Evolutionary conservation across 371 early-diverging fungal species (phyloP).

Genomic region (Mucor plumbeus): DNA sequence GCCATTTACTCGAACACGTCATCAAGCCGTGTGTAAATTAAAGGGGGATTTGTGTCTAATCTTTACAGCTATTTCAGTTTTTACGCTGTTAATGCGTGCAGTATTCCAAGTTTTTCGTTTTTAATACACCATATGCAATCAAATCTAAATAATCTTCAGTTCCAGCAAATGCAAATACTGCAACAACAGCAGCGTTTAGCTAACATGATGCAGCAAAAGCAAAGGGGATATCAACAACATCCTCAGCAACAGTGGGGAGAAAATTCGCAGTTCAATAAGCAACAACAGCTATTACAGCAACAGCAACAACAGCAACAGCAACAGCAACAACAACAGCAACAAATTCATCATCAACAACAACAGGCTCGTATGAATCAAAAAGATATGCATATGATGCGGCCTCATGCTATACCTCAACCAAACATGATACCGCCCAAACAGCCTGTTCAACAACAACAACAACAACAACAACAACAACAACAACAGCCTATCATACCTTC

Average conservation of each 20-base stretch:
- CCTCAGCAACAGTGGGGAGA: constrained; percentile 9
- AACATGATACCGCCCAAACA: constrained; percentile 30
- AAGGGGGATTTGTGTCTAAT: not conserved
- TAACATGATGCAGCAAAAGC: constrained; percentile 23
- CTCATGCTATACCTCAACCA: constrained; percentile 8
- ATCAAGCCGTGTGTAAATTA: not conserved
- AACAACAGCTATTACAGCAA: constrained; percentile 2
- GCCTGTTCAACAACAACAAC: constrained; percentile 22
- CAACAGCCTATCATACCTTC: constrained; percentile 36
- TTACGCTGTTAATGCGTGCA: not conserved
- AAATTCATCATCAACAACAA: not conserved
- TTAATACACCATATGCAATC: constrained; percentile 9
- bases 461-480: not conserved
- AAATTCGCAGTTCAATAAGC: not conserved
- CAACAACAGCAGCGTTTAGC: constrained; percentile 25
- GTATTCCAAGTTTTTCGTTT: not conserved
- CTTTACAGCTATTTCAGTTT: not conserved
- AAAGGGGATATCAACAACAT: not conserved
- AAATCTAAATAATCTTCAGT: constrained; percentile 20
- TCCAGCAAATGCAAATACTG: constrained; percentile 18
- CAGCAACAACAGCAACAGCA: constrained; percentile 10
- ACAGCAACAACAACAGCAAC: not conserved
- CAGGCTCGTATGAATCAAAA: not conserved
- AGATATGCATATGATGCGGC: constrained; percentile 7
- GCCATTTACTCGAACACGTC: not conserved